Conservation (phyloP, 495 filamentous ascomycete genomes). For the Hypoxylon lienhwacheense region DNA sequence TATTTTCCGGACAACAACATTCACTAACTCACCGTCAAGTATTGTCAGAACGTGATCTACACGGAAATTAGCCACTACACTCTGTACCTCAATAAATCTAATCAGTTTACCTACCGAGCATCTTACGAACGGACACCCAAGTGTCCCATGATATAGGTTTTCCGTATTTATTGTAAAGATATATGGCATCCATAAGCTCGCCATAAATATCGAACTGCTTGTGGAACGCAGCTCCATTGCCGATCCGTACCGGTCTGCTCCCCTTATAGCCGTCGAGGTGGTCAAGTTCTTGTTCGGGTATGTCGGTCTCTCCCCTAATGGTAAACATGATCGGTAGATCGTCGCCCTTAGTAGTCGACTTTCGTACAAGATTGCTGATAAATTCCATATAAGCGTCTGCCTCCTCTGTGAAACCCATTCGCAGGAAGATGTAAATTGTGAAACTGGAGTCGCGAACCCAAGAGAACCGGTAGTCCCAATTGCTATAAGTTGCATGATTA, state of each 20-base stretch:
- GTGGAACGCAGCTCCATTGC: conserved; percentile 73
- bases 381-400: conserved; percentile 75
- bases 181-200: conserved; percentile 73
- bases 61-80: neutral
- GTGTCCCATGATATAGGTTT: conserved; percentile 74
- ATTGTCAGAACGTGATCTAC: conserved; percentile 58
- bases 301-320: conserved; percentile 69
- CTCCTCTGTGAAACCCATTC: conserved; percentile 72
- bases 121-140: conserved; percentile 62
- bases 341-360: conserved; percentile 48
- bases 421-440: conserved; percentile 73
- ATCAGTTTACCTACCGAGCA: conserved; percentile 46
- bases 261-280: conserved; percentile 70
- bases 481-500: conserved; percentile 49
- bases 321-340: conserved; percentile 78
- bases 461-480: conserved; percentile 76
- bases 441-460: conserved; percentile 77
- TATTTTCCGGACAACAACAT: neutral
- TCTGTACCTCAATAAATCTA: no score
- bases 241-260: conserved; percentile 70
- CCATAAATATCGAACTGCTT: conserved; percentile 77
- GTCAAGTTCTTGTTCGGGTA: conserved; percentile 64
- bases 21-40: conserved; percentile 41
- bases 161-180: conserved; percentile 76
- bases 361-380: conserved; percentile 66